A percentile compares a stretch with the other conserved stretches of the same genome.
Evolutionary conservation across 805 yeast genomes (phyloP).

Genomic region (Candida glaebosa): DNA sequence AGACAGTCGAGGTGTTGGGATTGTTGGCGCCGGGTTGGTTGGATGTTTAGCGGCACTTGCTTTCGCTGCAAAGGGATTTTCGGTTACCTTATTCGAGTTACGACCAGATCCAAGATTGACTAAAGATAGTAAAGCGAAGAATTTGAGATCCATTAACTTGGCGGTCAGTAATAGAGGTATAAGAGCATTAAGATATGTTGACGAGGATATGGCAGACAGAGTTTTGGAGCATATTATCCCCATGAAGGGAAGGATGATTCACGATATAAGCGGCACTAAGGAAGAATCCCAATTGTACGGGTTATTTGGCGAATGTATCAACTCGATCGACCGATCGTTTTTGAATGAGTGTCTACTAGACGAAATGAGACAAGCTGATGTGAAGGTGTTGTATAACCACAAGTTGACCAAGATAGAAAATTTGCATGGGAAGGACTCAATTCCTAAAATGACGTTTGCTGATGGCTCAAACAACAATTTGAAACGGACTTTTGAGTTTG

Average conservation of each 20-base stretch:
- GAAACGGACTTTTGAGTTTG: conserved; percentile 31
- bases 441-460: conserved; percentile 22
- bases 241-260: conserved; percentile 89
- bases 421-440: conserved; percentile 10
- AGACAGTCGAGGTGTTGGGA: conserved; percentile 31
- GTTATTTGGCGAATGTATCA: conserved; percentile 74
- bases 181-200: conserved; percentile 61
- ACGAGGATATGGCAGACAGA: conserved; percentile 51
- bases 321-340: conserved; percentile 75
- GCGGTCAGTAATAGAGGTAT: conserved; percentile 89
- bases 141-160: conserved; percentile 71
- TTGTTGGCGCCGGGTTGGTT: conserved; percentile 89
- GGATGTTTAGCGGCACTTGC: conserved; percentile 86
- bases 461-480: conserved; percentile 14
- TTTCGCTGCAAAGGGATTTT: conserved; percentile 64
- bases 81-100: conserved; percentile 69
- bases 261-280: conserved; percentile 53
- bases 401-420: conserved; percentile 47
- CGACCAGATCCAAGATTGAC: conserved; percentile 59
- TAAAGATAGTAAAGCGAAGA: conserved; percentile 24
- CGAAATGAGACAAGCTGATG: conserved; percentile 48
- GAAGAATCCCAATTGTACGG: conserved; percentile 76
- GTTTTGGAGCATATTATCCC: conserved; percentile 68
- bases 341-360: conserved; percentile 64
- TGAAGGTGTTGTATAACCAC: conserved; percentile 50